Evolutionary conservation across 106 monocot genomes (phyloP).

Genomic region (Ottelia alismoides): DNA sequence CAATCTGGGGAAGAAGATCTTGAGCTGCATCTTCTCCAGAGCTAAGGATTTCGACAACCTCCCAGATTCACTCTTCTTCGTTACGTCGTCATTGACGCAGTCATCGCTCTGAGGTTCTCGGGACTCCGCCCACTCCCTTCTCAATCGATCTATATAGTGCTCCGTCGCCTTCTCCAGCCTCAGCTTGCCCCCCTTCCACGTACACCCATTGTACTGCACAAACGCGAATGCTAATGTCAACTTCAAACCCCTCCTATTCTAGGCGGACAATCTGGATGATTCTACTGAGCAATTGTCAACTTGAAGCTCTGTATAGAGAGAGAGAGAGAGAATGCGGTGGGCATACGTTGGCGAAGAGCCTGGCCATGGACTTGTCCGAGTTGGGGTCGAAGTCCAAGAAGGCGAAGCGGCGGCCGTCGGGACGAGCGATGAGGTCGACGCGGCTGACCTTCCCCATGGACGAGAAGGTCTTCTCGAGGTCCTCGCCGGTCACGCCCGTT

Average conservation of each 20-base stretch:
- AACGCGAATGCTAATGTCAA: neutral
- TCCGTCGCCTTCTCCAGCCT: slow-evolving; percentile 88
- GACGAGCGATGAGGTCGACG: slow-evolving; percentile 55
- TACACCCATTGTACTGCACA: slow-evolving; percentile 90
- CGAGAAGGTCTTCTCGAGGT: slow-evolving; percentile 59
- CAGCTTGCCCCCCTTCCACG: slow-evolving; percentile 85
- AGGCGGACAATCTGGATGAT: neutral
- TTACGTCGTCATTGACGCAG: slow-evolving; percentile 3
- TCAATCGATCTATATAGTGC: slow-evolving; percentile 74
- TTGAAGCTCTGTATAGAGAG: neutral
- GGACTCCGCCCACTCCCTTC: slow-evolving; percentile 74
- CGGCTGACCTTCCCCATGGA: slow-evolving; percentile 37
- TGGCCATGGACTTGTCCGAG: slow-evolving; percentile 58
- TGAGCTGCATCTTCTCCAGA: slow-evolving; percentile 33
- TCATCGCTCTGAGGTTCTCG: slow-evolving; percentile 10
- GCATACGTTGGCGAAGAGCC: slow-evolving; percentile 82
- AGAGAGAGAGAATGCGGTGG: neutral
- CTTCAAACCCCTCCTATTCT: neutral
- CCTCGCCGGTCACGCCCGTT: slow-evolving; percentile 32
- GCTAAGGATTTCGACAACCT: slow-evolving; percentile 6
- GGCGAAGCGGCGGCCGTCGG: slow-evolving; percentile 56
- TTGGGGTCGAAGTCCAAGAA: slow-evolving; percentile 78
- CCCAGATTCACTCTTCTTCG: slow-evolving; percentile 9
- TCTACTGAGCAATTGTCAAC: neutral
- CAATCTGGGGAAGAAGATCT: slow-evolving; percentile 74